Evolutionary conservation across 495 filamentous ascomycete species (phyloP).

Genomic region (Hypoxylon intermedium): DNA sequence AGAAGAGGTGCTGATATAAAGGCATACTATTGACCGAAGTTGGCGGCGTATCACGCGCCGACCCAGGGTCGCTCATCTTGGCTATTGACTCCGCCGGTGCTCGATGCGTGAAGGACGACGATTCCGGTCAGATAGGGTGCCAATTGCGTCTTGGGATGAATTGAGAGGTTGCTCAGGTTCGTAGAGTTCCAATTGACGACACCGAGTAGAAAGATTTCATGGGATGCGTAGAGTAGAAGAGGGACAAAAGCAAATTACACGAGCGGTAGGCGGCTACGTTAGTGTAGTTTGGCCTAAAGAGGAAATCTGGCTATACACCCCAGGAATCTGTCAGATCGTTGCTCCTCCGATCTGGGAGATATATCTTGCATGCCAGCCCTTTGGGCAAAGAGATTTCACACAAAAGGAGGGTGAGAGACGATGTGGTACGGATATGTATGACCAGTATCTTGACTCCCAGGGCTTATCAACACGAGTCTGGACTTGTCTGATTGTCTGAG

Average conservation of each 20-base stretch:
- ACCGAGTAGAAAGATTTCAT: conserved; percentile 10
- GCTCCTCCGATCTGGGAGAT: conserved; percentile 27
- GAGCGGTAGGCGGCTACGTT: conserved; percentile 25
- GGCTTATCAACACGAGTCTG: conserved; percentile 7
- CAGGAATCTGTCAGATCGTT: conserved; percentile 26
- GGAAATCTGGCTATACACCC: conserved; percentile 22
- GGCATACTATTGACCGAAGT: conserved; percentile 34
- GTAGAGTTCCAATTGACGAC: conserved; percentile 6
- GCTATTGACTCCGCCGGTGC: conserved; percentile 2
- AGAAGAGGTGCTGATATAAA: not conserved
- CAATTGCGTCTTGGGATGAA: not conserved
- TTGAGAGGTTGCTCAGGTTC: not conserved
- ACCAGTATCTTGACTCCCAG: conserved; percentile 10
- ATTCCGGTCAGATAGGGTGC: not conserved
- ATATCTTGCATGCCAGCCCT: conserved; percentile 5
- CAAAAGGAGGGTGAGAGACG: not conserved
- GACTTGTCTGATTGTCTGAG: conserved; percentile 22
- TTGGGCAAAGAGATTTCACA: not conserved
- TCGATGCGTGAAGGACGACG: not conserved
- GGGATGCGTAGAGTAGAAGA: conserved; percentile 6
- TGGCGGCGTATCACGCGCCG: conserved; percentile 15
- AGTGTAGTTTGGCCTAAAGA: conserved; percentile 19
- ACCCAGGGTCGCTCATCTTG: conserved; percentile 40
- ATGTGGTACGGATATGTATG: not conserved
- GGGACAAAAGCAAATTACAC: conserved; percentile 8